These are phyloP conservation scores for Nemania abortiva DNA, from an alignment of 2,329 filamentous ascomycete species.

Conservation along the genomic window DNA sequence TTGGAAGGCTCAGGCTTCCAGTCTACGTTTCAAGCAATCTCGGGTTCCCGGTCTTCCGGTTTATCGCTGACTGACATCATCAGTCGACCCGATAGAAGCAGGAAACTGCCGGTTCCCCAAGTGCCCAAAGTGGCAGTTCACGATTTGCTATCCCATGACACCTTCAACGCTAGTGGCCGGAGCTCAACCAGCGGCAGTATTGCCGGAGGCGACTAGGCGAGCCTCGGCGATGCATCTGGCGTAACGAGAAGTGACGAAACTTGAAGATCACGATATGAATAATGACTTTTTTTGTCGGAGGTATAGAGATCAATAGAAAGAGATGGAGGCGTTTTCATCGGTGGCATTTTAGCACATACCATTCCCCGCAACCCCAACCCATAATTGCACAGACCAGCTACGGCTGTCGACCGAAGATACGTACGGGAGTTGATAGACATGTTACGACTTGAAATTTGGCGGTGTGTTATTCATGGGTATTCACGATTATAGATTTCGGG, in stretches of 20 bases:
- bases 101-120: slow-evolving; percentile 91
- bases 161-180: slow-evolving; percentile 78
- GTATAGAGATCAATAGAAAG: slow-evolving; percentile 51
- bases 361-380: slow-evolving; percentile 35
- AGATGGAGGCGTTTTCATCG: slow-evolving; percentile 45
- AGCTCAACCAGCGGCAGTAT: slow-evolving; percentile 84
- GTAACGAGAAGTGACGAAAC: slow-evolving; percentile 24
- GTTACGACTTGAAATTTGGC: slow-evolving; percentile 35
- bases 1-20: slow-evolving; percentile 60
- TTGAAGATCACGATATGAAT: slow-evolving; percentile 47
- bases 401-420: slow-evolving; percentile 38
- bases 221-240: slow-evolving; percentile 58
- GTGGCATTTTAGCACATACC: slow-evolving; percentile 37
- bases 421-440: slow-evolving; percentile 38
- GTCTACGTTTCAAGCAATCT: slow-evolving; percentile 55
- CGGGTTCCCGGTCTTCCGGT: slow-evolving; percentile 66
- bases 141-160: slow-evolving; percentile 77
- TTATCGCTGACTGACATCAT: slow-evolving; percentile 94
- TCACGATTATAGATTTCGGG: slow-evolving; percentile 50
- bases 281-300: slow-evolving; percentile 45
- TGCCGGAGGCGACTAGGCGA: slow-evolving; percentile 76
- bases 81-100: slow-evolving; percentile 83
- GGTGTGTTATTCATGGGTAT: slow-evolving; percentile 34
- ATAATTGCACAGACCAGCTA: slow-evolving; percentile 40
- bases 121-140: slow-evolving; percentile 90